Evolutionary conservation across 768 basidiomycete genomes (phyloP), one percentile per base, ranked within the genome.

Genomic region (Podaxis rugospora): DNA sequence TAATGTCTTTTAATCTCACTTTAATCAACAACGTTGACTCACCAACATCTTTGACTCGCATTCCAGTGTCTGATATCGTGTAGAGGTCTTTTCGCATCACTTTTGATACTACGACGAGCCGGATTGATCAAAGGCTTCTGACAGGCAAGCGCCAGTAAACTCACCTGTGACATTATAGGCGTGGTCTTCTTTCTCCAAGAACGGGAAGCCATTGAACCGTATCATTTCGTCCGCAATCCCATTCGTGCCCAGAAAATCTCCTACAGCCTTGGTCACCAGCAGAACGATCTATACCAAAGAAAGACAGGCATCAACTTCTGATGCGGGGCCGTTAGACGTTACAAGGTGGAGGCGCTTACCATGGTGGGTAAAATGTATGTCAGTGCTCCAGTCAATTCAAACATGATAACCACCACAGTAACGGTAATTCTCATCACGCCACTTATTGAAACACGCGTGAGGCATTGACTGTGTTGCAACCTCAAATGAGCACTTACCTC

Each of bases 361-460:
- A 99, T 99, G 13, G 94, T 95, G 5, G 97, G 97, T 27, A 99
- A 75, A 66, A 98, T 95, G 70, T 99, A 98, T 18, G 94, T 98
- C 68, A 98, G 73, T 5, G 97, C 96, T 11, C 97, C 97, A 3
- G 97, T 99, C 18, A 99, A 80, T 69, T 98, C 96, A 71, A 98
- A 98, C 95, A 99, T 98, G 73, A 99, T 95, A 37, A 98, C 97
- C 6, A 98, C 97, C 4, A 99, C 95, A 0, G 95, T 93, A 27
- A 98, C 94, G 0, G 97, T 99, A 61, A 98, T 92, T 66, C 95
- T 84, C 84, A 98, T 99, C 56, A 98, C 87, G 36, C 97, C 96
- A 57, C 97, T 96, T 96, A 68, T 36, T 35, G 10, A 50, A 57
- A 56, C n/a, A n/a, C n/a, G n/a, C 13, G 23, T 23, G 18, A 49